Conservation (phyloP, 2,329 filamentous ascomycete genomes). For the Trichoderma sp. region DNA sequence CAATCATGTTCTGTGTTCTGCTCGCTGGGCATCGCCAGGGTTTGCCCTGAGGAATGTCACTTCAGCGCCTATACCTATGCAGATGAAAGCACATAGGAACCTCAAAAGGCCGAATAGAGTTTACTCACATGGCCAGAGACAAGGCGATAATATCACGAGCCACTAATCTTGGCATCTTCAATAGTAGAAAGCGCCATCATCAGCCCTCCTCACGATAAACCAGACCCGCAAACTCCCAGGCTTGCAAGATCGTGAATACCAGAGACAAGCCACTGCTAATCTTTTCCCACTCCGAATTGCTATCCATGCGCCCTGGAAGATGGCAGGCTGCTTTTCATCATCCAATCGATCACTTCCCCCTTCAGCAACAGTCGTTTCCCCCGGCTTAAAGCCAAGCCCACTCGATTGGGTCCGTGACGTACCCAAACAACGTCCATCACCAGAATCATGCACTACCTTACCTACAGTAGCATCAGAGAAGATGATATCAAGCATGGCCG, state of each 20-base stretch:
- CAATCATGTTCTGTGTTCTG: too few species aligned
- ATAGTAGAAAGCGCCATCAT: not conserved
- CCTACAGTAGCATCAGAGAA: too few species aligned
- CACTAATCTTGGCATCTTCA: too few species aligned
- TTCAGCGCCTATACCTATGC: not conserved
- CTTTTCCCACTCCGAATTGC: too few species aligned
- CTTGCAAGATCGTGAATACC: not conserved
- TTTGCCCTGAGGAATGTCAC: not conserved
- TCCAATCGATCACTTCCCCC: conserved; percentile 11
- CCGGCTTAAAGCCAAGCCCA: conserved; percentile 16
- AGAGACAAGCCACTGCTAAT: not conserved
- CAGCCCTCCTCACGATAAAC: not conserved
- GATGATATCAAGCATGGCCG: too few species aligned
- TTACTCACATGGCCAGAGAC: too few species aligned
- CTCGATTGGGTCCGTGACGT: conserved; percentile 13
- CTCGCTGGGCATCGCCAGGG: not conserved
- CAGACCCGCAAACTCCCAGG: not conserved
- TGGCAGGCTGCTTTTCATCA: not conserved
- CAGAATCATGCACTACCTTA: too few species aligned
- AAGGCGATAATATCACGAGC: too few species aligned
- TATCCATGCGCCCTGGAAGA: too few species aligned
- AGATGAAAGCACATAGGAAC: too few species aligned
- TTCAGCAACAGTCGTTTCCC: conserved; percentile 3
- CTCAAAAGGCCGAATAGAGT: too few species aligned
- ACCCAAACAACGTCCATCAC: not conserved